phyloP scores from a whole-genome alignment of 257 asterid species.

The Solanum medicagineum region DNA sequence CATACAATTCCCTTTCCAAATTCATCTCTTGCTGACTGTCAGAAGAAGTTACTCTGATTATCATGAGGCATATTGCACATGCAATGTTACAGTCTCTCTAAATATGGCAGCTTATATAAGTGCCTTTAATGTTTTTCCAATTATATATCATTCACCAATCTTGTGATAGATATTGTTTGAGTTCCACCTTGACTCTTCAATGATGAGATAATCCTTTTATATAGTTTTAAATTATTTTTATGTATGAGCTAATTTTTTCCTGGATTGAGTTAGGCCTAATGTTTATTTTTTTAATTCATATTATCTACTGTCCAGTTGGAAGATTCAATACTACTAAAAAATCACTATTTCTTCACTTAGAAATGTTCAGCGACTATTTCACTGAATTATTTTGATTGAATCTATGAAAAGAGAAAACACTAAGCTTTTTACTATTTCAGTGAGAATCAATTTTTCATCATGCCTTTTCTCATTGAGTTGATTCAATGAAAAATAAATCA shows the following conservation, averaged over 20 bases:
- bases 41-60: neutral
- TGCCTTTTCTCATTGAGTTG: too few species aligned
- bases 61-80: slow-evolving; percentile 6
- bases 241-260: neutral
- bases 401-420: too few species aligned
- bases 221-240: rapidly evolving
- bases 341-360: too few species aligned
- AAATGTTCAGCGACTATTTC: too few species aligned
- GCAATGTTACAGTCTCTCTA: neutral
- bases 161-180: neutral
- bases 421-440: too few species aligned
- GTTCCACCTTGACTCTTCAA: neutral
- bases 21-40: neutral
- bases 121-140: neutral
- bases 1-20: neutral
- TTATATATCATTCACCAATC: neutral
- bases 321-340: too few species aligned
- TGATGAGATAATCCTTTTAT: neutral
- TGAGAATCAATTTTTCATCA: too few species aligned
- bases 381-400: too few species aligned
- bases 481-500: too few species aligned
- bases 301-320: too few species aligned
- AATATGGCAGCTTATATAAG: neutral
- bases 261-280: rapidly evolving
- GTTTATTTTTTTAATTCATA: neutral